phyloP scores from a whole-genome alignment of 2,329 filamentous ascomycete species.

The Fusarium begoniae region DNA sequence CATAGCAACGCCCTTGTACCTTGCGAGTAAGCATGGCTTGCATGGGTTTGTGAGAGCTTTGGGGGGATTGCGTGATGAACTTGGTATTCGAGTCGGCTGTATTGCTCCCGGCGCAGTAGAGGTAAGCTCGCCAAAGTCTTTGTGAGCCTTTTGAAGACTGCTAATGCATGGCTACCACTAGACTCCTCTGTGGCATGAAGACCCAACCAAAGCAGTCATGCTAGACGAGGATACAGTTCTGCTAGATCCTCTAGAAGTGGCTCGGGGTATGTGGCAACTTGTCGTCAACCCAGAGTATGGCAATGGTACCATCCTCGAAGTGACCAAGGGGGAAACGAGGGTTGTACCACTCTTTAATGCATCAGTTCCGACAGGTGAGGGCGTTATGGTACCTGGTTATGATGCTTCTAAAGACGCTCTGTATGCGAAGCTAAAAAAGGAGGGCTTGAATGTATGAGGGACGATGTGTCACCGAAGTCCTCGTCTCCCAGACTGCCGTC shows the following conservation, averaged over 20 bases:
- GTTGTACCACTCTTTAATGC: constrained; percentile 44
- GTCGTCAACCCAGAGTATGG: constrained; percentile 40
- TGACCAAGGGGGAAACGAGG: constrained; percentile 38
- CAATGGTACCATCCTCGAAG: constrained; percentile 47
- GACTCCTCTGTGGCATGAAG: constrained; percentile 48
- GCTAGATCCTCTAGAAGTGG: constrained; percentile 46
- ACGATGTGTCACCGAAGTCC: neutral
- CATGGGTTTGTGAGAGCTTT: constrained; percentile 49
- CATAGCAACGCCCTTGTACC: constrained; percentile 49
- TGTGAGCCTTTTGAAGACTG: neutral
- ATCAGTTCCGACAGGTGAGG: constrained; percentile 37
- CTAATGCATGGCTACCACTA: constrained; percentile 9
- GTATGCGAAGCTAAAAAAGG: constrained; percentile 32
- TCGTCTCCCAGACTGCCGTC: neutral
- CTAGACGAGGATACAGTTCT: constrained; percentile 41
- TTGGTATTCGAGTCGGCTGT: constrained; percentile 36
- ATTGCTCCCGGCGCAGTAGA: constrained; percentile 48
- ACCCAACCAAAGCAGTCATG: constrained; percentile 44
- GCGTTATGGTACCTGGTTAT: constrained; percentile 38
- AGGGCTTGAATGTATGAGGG: constrained; percentile 38
- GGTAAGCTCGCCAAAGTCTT: constrained; percentile 27
- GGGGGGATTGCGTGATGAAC: constrained; percentile 40
- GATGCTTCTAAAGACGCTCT: constrained; percentile 33
- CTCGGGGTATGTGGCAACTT: constrained; percentile 45
- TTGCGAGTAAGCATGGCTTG: constrained; percentile 50